These are phyloP conservation scores for Piromyces sp. DNA, from an alignment of 192 early-diverging fungal genomes.

Conservation along the genomic window DNA sequence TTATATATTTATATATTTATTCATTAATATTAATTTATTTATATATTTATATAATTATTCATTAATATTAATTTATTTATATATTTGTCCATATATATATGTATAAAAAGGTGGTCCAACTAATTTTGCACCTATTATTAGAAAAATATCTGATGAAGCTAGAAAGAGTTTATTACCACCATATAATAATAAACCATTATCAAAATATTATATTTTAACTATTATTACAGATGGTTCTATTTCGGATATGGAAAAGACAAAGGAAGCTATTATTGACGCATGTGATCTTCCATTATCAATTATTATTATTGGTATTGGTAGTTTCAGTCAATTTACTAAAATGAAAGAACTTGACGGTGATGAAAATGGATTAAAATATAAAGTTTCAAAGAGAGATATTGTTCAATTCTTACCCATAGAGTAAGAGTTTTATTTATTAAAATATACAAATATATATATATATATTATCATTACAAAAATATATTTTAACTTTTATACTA, in stretches of 20 bases:
- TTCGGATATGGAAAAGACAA: not conserved
- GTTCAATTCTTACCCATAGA: not conserved
- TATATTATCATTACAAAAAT: too few relatives aligned
- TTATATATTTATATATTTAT: too few relatives aligned
- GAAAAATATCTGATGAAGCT: not conserved
- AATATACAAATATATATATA: too few relatives aligned
- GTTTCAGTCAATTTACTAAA: too few relatives aligned
- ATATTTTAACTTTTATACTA: too few relatives aligned
- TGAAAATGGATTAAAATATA: not conserved
- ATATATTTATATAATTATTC: too few relatives aligned
- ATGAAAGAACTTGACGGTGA: not conserved
- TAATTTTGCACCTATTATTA: not conserved
- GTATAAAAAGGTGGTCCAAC: not conserved
- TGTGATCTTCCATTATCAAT: not conserved
- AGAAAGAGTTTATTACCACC: not conserved
- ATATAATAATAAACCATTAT: not conserved
- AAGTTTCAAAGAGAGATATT: not conserved
- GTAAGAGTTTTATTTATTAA: too few relatives aligned
- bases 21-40: too few relatives aligned
- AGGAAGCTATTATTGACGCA: not conserved
- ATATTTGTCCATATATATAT: too few relatives aligned
- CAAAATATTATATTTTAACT: not conserved
- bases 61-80: too few relatives aligned
- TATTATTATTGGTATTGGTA: not conserved
- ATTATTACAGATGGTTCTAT: not conserved